Conservation (phyloP, 495 filamentous ascomycete species). For the Trichocladium uniseriatum region DNA sequence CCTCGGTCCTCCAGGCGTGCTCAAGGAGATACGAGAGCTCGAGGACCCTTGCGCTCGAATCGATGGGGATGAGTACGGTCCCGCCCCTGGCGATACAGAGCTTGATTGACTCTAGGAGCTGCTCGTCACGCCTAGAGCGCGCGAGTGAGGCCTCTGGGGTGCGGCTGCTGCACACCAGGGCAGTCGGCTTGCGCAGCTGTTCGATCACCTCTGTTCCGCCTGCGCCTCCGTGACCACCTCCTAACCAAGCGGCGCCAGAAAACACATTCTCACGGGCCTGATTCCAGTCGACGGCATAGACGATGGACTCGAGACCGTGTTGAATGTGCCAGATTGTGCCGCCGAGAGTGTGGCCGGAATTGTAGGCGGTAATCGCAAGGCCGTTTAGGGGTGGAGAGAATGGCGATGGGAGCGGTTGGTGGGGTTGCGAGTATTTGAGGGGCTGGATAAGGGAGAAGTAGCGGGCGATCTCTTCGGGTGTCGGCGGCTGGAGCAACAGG, state of each 20-base stretch:
- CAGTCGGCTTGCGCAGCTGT: constrained; percentile 83
- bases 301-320: constrained; percentile 91
- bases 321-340: constrained; percentile 99
- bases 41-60: constrained; percentile 88
- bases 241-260: constrained; percentile 87
- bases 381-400: constrained; percentile 83
- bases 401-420: constrained; percentile 73
- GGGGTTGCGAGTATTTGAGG: constrained; percentile 93
- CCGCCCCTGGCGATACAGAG: constrained; percentile 69
- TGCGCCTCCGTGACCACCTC: constrained; percentile 55
- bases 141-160: constrained; percentile 63
- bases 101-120: constrained; percentile 73
- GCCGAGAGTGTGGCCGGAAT: constrained; percentile 89
- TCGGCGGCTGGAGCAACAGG: constrained; percentile 73
- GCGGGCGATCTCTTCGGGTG: constrained; percentile 73
- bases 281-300: constrained; percentile 98
- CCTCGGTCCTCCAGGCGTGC: constrained; percentile 69
- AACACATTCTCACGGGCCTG: constrained; percentile 88
- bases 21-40: constrained; percentile 90
- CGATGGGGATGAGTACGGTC: constrained; percentile 89
- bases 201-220: constrained; percentile 85
- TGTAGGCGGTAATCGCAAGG: constrained; percentile 94
- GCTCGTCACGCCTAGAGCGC: constrained; percentile 71
- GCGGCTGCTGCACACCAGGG: constrained; percentile 79
- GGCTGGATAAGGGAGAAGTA: constrained; percentile 92